Percentiles rank a stretch among this genome's conserved stretches.
Evolutionary conservation across 164 flowering plant species (phyloP).

Genomic region (Berberis thunbergii): DNA sequence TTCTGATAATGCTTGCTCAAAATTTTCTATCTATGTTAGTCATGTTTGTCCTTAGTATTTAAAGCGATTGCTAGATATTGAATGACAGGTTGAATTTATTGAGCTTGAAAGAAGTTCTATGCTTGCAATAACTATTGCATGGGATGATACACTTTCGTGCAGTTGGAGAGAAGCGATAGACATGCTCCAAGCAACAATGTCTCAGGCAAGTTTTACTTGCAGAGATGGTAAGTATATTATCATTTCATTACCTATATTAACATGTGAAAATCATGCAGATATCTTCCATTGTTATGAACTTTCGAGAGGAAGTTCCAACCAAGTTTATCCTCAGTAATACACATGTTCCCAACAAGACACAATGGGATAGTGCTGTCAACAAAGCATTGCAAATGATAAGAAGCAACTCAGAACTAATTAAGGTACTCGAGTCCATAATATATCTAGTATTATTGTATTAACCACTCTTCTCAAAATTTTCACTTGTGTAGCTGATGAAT

Average conservation of each 20-base stretch:
- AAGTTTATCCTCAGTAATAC: constrained; percentile 37
- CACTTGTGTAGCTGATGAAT: neutral
- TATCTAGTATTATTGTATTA: neutral
- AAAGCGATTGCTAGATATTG: constrained; percentile 17
- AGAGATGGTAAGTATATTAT: too few species aligned
- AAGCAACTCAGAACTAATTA: constrained; percentile 44
- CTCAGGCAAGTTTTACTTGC: constrained; percentile 33
- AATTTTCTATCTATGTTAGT: neutral
- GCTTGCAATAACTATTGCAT: constrained; percentile 73
- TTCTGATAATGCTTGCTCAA: neutral
- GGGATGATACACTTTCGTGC: constrained; percentile 66
- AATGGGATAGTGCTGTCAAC: constrained; percentile 62
- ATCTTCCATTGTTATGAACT: constrained; percentile 32
- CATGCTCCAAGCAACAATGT: constrained; percentile 42
- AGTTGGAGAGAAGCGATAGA: constrained; percentile 53
- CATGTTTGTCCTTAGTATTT: constrained; percentile 6
- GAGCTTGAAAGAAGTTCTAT: constrained; percentile 85
- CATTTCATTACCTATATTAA: neutral
- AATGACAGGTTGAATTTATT: constrained; percentile 82
- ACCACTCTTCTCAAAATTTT: neutral
- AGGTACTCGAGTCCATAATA: constrained; percentile 37
- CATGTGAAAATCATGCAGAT: constrained; percentile 36
- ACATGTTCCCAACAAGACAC: constrained; percentile 46
- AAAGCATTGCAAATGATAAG: constrained; percentile 62
- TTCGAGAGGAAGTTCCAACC: constrained; percentile 28